Evolutionary conservation across 116 monocot genomes (phyloP).

Genomic region (Dioscorea cayenensis): DNA sequence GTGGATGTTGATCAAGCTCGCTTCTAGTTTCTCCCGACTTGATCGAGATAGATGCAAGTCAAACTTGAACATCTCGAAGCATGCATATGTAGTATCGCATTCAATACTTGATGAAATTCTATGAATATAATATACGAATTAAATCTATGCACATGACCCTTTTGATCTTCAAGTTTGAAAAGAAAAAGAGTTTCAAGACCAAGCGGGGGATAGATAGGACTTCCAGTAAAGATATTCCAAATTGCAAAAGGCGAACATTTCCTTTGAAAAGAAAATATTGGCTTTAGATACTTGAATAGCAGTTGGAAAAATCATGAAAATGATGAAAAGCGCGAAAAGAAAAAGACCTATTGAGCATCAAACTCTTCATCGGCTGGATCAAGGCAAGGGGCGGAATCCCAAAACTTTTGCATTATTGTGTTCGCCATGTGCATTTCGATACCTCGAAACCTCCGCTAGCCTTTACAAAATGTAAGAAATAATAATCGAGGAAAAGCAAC

Average conservation of each 20-base stretch:
- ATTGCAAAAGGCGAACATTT: slow-evolving; percentile 57
- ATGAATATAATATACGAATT: slow-evolving; percentile 33
- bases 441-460: slow-evolving; percentile 60
- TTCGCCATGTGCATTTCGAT: slow-evolving; percentile 58
- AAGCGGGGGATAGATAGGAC: slow-evolving; percentile 51
- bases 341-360: slow-evolving; percentile 67
- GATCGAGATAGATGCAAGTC: not conserved
- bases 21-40: too few species aligned
- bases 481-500: too few species aligned
- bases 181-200: slow-evolving; percentile 64
- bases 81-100: not conserved
- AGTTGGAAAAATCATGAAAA: not conserved
- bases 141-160: slow-evolving; percentile 76
- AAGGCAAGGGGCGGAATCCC: slow-evolving; percentile 86
- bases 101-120: not conserved
- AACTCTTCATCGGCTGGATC: slow-evolving; percentile 75
- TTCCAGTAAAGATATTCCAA: slow-evolving; percentile 66
- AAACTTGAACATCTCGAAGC: not conserved
- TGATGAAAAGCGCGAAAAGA: slow-evolving; percentile 13
- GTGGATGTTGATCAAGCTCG: too few species aligned
- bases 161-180: slow-evolving; percentile 73
- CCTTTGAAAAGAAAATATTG: slow-evolving; percentile 32
- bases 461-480: slow-evolving; percentile 42
- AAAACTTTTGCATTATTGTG: slow-evolving; percentile 91
- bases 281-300: not conserved